A percentile compares a stretch with the other conserved stretches of the same genome.
Evolutionary conservation across 2,329 filamentous ascomycete species (phyloP).

Genomic region (Lachnellula hyalina): DNA sequence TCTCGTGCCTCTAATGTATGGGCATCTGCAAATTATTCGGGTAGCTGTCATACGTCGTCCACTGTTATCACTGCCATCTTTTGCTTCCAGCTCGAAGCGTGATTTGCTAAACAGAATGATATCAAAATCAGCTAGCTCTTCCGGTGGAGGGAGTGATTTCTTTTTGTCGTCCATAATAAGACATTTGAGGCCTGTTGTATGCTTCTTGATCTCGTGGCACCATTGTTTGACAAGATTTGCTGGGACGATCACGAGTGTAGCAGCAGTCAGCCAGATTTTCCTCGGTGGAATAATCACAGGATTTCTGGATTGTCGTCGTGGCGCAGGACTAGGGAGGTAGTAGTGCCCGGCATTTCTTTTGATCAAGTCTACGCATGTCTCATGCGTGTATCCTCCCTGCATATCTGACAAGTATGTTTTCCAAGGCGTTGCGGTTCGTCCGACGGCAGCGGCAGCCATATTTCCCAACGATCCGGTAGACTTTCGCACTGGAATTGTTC

Average conservation of each 20-base stretch:
- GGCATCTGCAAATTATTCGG: constrained; percentile 8
- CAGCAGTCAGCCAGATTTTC: constrained; percentile 58
- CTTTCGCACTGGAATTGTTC: constrained; percentile 35
- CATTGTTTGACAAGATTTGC: constrained; percentile 81
- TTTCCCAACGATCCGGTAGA: constrained; percentile 60
- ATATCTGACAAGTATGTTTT: constrained; percentile 52
- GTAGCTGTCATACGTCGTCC: constrained; percentile 32
- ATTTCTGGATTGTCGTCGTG: constrained; percentile 36
- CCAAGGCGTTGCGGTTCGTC: constrained; percentile 66
- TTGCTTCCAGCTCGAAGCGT: constrained; percentile 65
- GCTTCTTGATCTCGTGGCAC: constrained; percentile 73
- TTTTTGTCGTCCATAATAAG: constrained; percentile 53
- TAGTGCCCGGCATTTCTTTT: constrained; percentile 55
- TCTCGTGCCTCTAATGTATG: constrained; percentile 37
- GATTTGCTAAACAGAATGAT: constrained; percentile 71
- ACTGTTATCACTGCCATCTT: constrained; percentile 41
- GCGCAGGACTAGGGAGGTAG: constrained; percentile 42
- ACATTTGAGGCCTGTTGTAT: constrained; percentile 62
- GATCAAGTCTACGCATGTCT: constrained; percentile 50
- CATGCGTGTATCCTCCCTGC: constrained; percentile 11
- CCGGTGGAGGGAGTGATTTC: constrained; percentile 49
- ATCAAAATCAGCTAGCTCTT: constrained; percentile 62
- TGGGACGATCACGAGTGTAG: constrained; percentile 75
- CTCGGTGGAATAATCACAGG: constrained; percentile 36
- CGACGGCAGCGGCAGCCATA: constrained; percentile 69